Base-by-base conservation (phyloP, 2,329 filamentous ascomycete genomes). In the Colletotrichum australisinense region DNA sequence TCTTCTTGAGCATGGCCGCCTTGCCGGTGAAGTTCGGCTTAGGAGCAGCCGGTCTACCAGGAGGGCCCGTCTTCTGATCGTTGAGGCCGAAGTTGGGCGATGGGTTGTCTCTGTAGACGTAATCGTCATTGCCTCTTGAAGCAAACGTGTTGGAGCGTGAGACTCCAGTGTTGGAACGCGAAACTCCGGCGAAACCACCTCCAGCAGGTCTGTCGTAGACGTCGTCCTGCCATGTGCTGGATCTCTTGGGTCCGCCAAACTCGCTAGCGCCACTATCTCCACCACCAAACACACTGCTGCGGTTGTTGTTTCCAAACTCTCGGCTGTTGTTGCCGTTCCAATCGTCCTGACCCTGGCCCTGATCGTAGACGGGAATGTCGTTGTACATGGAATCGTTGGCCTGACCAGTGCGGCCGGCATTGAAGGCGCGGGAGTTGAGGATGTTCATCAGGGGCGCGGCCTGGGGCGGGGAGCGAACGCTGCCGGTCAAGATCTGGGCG, bases 291-390 rank as follows among this genome's bases (percentile, higher is more conserved):
- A 83, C 81, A 58, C 79, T 80, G 28, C 78, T 81, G 75, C 79
- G 78, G 63, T 79, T 77, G 52, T 77, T 75, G 55, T 30, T 60
- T 83, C 86, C 79, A 55, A 92, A 92, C 81, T 95, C 93, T 49
- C 93, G 93, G 55, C 94, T 94, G 63, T 88, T 89, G 73, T 91
- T 88, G 55, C 93, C 93, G 80, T 95, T 93, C 94, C 95, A 97
- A 7, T 95, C 92, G 9, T 94, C 91, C 77, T 95, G 92, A 77
- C 98, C 95, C 79, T 94, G 93, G 52, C 88, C 85, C 74, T 96
- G 92, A 78, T 96, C 95, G 83, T 98, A 98, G 28, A 97, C 90
- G 14, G 97, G 96, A 24, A 93, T 90, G 79, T 98, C 95, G 83
- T 98, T 98, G 88, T 98, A 98, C 91, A 97, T 95, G 59, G 85